phyloP scores from a whole-genome alignment of 1,284 basidiomycete genomes.

The Vanrija sp. region DNA sequence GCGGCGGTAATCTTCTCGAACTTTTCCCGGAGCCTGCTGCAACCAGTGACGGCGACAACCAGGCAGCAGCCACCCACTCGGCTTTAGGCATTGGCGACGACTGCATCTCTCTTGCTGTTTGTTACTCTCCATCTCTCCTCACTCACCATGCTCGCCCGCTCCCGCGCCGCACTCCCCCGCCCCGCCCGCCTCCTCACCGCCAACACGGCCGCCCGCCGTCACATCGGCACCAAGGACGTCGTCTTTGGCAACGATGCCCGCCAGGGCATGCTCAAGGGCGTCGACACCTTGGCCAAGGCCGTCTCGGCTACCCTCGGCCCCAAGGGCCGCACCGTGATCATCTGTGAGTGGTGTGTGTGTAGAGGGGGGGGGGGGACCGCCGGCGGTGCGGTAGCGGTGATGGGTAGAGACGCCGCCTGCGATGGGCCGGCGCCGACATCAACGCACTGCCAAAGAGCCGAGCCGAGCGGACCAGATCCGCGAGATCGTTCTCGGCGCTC shows the following conservation, averaged over 20 bases:
- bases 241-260: conserved; percentile 95
- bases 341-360: conserved; percentile 58
- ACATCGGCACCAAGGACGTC: conserved; percentile 85
- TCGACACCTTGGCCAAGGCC: conserved; percentile 92
- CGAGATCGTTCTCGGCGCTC: not conserved
- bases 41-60: too few relatives aligned
- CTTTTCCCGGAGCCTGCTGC: too few relatives aligned
- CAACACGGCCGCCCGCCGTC: conserved; percentile 46
- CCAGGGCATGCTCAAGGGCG: conserved; percentile 89
- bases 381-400: not conserved
- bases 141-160: conserved; percentile 28
- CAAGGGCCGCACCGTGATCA: conserved; percentile 98
- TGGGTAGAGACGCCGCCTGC: not conserved
- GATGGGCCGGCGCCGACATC: not conserved
- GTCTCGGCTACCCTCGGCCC: conserved; percentile 94
- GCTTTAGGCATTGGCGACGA: not conserved
- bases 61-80: not conserved
- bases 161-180: conserved; percentile 50
- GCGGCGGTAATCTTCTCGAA: too few relatives aligned
- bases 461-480: too few relatives aligned
- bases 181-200: conserved; percentile 52
- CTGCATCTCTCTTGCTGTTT: not conserved
- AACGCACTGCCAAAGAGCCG: conserved; percentile 3
- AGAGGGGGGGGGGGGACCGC: not conserved
- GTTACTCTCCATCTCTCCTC: not conserved